Conservation (phyloP, 345 rosid species). For the Excoecaria cochinchinensis region DNA sequence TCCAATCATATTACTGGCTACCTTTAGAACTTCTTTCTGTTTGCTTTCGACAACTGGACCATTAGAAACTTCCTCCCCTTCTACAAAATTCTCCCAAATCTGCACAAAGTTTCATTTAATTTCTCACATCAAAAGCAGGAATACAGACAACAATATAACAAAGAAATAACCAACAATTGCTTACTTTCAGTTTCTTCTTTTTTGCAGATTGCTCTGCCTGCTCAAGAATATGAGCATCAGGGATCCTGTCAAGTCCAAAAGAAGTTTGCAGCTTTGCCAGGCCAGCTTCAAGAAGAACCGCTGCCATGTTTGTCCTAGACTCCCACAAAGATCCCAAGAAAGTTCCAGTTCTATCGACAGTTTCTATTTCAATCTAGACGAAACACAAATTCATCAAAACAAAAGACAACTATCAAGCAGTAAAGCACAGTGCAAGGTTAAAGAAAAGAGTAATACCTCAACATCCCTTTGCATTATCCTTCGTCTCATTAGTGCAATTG, state of each 20-base stretch:
- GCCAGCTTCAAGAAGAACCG: constrained; percentile 85
- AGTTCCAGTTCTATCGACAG: constrained; percentile 90
- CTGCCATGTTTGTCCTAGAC: constrained; percentile 68
- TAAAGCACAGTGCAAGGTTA: constrained; percentile 4
- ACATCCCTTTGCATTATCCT: constrained; percentile 97
- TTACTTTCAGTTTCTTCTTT: constrained; percentile 81
- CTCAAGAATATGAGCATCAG: constrained; percentile 81
- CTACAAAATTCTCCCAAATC: constrained; percentile 98
- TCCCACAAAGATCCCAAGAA: constrained; percentile 98
- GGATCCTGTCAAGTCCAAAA: constrained; percentile 77
- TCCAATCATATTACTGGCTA: constrained; percentile 22
- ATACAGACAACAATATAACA: background rate
- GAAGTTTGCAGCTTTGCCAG: constrained; percentile 85
- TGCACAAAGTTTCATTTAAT: constrained; percentile 24
- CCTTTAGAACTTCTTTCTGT: constrained; percentile 90
- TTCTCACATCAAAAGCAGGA: background rate
- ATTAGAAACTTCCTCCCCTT: constrained; percentile 85
- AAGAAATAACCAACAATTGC: constrained; percentile 10
- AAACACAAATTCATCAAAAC: constrained; percentile 8
- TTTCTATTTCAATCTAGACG: constrained; percentile 84
- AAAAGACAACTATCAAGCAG: constrained; percentile 6
- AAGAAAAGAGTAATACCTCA: constrained; percentile 50
- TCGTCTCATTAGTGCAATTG: constrained; percentile 87
- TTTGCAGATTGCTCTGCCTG: constrained; percentile 88
- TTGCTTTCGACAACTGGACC: constrained; percentile 66